A percentile compares a stretch with the other conserved stretches of the same genome.
Evolutionary conservation across 768 basidiomycete genomes (phyloP).

Genomic region (Boletellus emodensis): DNA sequence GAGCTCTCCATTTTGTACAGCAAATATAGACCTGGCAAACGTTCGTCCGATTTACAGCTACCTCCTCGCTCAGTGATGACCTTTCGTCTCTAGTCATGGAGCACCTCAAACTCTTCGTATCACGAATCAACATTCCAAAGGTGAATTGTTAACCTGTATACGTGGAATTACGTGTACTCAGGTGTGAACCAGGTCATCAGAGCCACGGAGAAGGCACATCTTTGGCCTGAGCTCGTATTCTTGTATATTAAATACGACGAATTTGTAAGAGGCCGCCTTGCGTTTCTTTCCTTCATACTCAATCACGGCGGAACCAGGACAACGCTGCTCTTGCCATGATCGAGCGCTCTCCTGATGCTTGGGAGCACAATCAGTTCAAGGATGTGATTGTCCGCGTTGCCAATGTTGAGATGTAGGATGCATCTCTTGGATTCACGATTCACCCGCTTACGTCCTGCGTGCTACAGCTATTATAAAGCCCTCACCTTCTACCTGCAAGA

Average conservation of each 20-base stretch:
- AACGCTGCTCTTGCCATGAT: slow-evolving; percentile 99
- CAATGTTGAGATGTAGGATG: slow-evolving; percentile 88
- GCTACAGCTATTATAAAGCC: slow-evolving; percentile 84
- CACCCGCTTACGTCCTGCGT: slow-evolving; percentile 4
- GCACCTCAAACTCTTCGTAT: slow-evolving; percentile 92
- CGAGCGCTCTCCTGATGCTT: slow-evolving; percentile 95
- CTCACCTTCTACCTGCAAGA: slow-evolving; percentile 92
- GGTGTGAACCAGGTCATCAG: slow-evolving; percentile 66
- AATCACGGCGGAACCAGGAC: slow-evolving; percentile 49
- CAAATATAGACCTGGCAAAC: slow-evolving; percentile 91
- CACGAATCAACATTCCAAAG: slow-evolving; percentile 98
- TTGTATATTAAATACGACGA: slow-evolving; percentile 98
- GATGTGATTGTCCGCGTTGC: slow-evolving; percentile 95
- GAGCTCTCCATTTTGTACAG: slow-evolving; percentile 89
- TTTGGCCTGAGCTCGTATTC: slow-evolving; percentile 99
- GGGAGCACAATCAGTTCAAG: slow-evolving; percentile 99
- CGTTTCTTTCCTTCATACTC: background rate
- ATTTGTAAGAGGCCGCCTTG: slow-evolving; percentile 49
- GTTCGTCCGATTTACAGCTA: slow-evolving; percentile 44
- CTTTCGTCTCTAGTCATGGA: slow-evolving; percentile 76
- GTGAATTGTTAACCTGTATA: slow-evolving; percentile 25
- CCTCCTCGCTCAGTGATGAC: background rate
- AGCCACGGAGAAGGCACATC: slow-evolving; percentile 91
- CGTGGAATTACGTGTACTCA: background rate
- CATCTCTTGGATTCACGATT: background rate